Conservation (phyloP, 768 basidiomycete genomes). For the Gymnopilus dilepis region DNA sequence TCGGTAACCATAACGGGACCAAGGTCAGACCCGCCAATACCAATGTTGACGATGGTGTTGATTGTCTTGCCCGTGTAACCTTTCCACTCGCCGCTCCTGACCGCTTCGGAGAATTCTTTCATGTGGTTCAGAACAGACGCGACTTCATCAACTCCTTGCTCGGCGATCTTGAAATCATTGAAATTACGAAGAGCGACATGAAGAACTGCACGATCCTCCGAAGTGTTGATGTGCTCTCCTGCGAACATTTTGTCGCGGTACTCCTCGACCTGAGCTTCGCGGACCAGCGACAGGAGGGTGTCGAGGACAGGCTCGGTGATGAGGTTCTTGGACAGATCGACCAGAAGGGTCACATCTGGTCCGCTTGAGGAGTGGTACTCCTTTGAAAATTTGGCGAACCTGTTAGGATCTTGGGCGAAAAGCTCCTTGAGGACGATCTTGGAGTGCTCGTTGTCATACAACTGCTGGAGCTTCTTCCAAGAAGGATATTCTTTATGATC, state of each 20-base stretch:
- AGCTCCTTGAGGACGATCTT: slow-evolving; percentile 90
- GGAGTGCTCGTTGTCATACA: slow-evolving; percentile 74
- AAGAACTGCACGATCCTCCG: slow-evolving; percentile 95
- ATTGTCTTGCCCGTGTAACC: slow-evolving; percentile 97
- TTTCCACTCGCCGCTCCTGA: slow-evolving; percentile 90
- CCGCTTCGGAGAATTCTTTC: slow-evolving; percentile 82
- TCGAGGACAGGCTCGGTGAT: slow-evolving; percentile 85
- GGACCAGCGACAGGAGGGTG: slow-evolving; percentile 77
- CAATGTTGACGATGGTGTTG: slow-evolving; percentile 96
- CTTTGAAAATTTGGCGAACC: slow-evolving; percentile 86
- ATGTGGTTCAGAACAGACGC: slow-evolving; percentile 86
- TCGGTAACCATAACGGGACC: slow-evolving; percentile 99
- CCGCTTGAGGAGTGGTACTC: slow-evolving; percentile 73
- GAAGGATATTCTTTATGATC: slow-evolving; percentile 72
- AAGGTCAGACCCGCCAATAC: slow-evolving; percentile 97
- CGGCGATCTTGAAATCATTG: slow-evolving; percentile 76
- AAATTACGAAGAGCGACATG: slow-evolving; percentile 91
- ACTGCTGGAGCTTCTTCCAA: slow-evolving; percentile 89
- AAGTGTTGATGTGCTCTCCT: slow-evolving; percentile 98
- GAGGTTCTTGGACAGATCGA: slow-evolving; percentile 98
- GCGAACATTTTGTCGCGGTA: slow-evolving; percentile 93
- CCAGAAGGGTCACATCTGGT: slow-evolving; percentile 78
- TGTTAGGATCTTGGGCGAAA: slow-evolving; percentile 84
- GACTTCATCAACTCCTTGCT: slow-evolving; percentile 86
- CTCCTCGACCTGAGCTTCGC: slow-evolving; percentile 85